These are phyloP conservation scores for Camelina hispida DNA, from an alignment of 345 rosid genomes.

Conservation along the genomic window DNA sequence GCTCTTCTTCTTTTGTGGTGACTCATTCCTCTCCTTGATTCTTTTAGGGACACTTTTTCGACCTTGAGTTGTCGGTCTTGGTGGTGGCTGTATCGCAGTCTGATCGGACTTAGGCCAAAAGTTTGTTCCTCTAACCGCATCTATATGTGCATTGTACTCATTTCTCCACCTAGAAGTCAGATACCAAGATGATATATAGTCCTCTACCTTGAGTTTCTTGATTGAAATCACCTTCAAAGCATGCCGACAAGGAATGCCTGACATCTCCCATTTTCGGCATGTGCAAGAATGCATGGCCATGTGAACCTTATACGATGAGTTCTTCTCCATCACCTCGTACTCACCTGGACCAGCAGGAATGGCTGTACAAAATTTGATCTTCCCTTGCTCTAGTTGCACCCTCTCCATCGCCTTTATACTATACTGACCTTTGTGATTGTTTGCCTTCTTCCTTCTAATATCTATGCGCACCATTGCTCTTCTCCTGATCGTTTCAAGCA, in stretches of 20 bases:
- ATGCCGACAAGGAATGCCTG: no score
- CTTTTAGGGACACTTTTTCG: no score
- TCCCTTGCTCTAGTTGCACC: neutral
- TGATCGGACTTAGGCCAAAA: neutral
- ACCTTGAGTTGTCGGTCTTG: no score
- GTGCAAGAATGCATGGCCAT: neutral
- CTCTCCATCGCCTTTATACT: neutral
- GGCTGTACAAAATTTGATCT: neutral
- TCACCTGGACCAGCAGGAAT: neutral
- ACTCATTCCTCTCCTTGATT: constrained; percentile 9
- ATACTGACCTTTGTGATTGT: neutral
- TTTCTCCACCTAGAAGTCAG: neutral
- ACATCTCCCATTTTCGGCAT: no score
- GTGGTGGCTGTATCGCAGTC: neutral
- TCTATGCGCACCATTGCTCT: neutral
- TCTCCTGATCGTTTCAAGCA: no score
- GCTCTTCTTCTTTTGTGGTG: neutral
- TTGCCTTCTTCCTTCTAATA: neutral
- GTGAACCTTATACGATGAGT: neutral
- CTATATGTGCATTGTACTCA: neutral
- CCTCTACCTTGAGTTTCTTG: no score
- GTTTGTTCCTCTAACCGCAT: neutral
- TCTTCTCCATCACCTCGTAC: neutral
- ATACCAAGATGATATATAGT: neutral
- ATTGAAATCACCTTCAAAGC: no score